Evolutionary conservation across 768 basidiomycete genomes (phyloP), one percentile per base, ranked within the genome.

Genomic region (Termitomyces sp.): DNA sequence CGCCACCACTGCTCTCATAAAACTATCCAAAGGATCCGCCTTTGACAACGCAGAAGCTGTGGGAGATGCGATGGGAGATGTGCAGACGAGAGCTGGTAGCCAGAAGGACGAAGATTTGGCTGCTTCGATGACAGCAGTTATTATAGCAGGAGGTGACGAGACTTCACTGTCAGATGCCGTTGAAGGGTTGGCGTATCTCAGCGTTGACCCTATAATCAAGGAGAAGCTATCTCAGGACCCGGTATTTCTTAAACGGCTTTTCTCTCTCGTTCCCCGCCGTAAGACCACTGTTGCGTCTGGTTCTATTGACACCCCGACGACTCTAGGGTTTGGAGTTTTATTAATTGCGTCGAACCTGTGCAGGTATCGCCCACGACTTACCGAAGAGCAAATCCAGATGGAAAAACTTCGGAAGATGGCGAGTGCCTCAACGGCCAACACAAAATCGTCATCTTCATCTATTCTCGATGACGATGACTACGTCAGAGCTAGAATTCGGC

Each of bases 111-210:
- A 78, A 33, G 75, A 80, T 15, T 76, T 89, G 39, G 81, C 83
- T 33, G 67, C 73, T 56, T 74, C 81, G 58, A 81, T 94, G 80
- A 86, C 84, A 65, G 76, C 77, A 13, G 74, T 90, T 55, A 76
- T 89, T 33, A 65, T 82, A 53, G 73, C 76, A 38, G 71, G 69
- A 42, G 73, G 71, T 9, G 75, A 81, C 36, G 65, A 71, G 7
- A 66, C 79, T 22, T 80, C 84, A 13, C 66, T 84, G 16, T 74
- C 79, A 8, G 88, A 94, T 63, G 87, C 87, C 4, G 79, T 95
- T 15, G 95, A 97, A 75, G 93, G 89, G 0, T 76, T 97, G 54
- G 91, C 90, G n/a, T 90, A 95, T 73, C 83, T 94, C 59, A 91
- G 86, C 60, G 75, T 82, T 52, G 81, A 86, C 65, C 79, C 90